Conservation (phyloP, 768 basidiomycete genomes). For the Trametes cinnabarina region DNA sequence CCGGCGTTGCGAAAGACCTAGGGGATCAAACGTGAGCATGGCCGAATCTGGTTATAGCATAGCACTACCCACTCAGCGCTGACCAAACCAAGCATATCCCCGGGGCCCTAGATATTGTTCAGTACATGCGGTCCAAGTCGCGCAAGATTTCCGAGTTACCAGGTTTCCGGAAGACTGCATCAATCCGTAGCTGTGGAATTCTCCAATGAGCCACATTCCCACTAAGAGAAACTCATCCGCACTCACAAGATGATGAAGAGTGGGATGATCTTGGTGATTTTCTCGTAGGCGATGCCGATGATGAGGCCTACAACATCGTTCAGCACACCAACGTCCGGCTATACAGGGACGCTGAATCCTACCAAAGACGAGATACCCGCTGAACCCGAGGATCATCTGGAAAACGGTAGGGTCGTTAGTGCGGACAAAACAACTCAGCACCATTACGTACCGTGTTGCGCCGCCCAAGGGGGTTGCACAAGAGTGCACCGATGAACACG, state of each 20-base stretch:
- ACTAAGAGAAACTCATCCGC: neutral
- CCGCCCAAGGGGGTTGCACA: slow-evolving; percentile 55
- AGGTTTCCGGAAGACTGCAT: slow-evolving; percentile 75
- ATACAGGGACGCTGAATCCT: slow-evolving; percentile 5
- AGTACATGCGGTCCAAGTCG: neutral
- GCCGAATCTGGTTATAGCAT: neutral
- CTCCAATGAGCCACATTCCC: neutral
- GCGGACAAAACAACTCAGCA: neutral
- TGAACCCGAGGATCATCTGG: slow-evolving; percentile 68
- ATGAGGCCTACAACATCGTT: slow-evolving; percentile 41
- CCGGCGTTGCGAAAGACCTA: slow-evolving; percentile 62
- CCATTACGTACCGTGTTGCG: slow-evolving; percentile 49
- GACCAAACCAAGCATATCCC: slow-evolving; percentile 67
- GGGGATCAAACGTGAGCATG: neutral
- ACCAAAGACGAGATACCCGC: slow-evolving; percentile 67
- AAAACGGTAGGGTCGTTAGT: neutral
- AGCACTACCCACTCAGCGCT: slow-evolving; percentile 57
- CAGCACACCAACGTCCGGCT: neutral
- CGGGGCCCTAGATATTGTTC: slow-evolving; percentile 50
- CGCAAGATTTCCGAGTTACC: slow-evolving; percentile 32
- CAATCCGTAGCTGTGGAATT: slow-evolving; percentile 53
- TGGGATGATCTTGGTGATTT: slow-evolving; percentile 58
- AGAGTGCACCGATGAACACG: slow-evolving; percentile 33
- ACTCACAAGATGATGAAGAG: slow-evolving; percentile 68
- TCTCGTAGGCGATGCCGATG: slow-evolving; percentile 60